These are phyloP conservation scores for Fusarium sp. DNA, from an alignment of 2,329 filamentous ascomycete genomes.

Conservation along the genomic window DNA sequence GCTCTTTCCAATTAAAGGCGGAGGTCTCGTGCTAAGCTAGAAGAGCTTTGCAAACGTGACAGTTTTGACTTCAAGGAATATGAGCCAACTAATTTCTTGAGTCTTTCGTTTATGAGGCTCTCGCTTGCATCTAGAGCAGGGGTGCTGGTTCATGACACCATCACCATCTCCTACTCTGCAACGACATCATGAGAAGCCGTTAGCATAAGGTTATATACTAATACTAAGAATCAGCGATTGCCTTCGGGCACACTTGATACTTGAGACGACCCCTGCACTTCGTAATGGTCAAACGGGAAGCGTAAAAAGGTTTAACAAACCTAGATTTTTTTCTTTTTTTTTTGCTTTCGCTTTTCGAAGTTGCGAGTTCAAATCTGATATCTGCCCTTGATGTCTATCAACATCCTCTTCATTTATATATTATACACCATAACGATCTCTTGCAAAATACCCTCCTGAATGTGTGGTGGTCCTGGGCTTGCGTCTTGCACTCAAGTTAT, in stretches of 20 bases:
- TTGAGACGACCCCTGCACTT: neutral
- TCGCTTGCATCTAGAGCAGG: neutral
- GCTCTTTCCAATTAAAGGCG: constrained; percentile 9
- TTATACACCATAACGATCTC: neutral
- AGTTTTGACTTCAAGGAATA: neutral
- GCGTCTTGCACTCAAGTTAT: neutral
- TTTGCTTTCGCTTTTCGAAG: neutral
- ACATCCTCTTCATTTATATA: neutral
- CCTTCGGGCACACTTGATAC: neutral
- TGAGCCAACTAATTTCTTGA: neutral
- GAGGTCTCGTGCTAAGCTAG: constrained; percentile 10
- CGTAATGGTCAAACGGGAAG: neutral
- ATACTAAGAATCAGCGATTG: neutral
- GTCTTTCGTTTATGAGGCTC: neutral
- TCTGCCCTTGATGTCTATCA: neutral
- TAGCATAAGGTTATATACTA: neutral
- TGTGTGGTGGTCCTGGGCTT: neutral
- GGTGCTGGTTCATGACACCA: neutral
- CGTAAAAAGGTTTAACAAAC: neutral
- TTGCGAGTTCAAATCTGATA: neutral
- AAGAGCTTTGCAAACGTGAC: neutral
- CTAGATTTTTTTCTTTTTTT: neutral
- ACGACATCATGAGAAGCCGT: too few relatives aligned
- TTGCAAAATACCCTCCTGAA: too few relatives aligned
- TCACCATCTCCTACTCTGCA: neutral